phyloP scores from a whole-genome alignment of 1,284 basidiomycete genomes.

The Sparassis latifolia region DNA sequence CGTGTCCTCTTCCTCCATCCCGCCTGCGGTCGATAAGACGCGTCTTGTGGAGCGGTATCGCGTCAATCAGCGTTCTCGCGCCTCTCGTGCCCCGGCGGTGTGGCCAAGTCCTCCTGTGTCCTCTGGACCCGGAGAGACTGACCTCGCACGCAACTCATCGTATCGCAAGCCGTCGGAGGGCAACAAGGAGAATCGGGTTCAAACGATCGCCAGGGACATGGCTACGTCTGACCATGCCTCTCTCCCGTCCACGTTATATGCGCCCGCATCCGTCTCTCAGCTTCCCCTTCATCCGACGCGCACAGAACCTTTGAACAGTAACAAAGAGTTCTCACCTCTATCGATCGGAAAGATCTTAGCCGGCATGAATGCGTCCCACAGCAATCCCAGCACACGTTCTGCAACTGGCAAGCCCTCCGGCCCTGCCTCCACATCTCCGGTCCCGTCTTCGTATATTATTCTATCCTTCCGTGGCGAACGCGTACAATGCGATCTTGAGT shows the following conservation, averaged over 20 bases:
- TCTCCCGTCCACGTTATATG: neutral
- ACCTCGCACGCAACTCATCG: neutral
- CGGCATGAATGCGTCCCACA: no score
- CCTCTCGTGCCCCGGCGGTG: neutral
- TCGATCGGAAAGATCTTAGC: no score
- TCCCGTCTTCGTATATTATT: conserved; percentile 4
- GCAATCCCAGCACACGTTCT: no score
- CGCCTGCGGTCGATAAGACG: neutral
- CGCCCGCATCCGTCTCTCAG: no score
- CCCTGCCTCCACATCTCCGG: neutral
- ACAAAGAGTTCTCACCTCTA: no score
- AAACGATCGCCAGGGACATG: neutral
- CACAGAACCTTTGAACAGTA: no score
- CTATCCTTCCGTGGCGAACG: conserved; percentile 2
- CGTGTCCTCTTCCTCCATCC: neutral
- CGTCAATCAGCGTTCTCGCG: neutral
- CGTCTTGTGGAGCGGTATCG: neutral
- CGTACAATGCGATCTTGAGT: conserved; percentile 34
- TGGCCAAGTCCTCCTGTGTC: neutral
- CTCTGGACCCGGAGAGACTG: neutral
- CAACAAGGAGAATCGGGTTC: conserved; percentile 2
- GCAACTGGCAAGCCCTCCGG: no score
- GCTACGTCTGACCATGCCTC: neutral
- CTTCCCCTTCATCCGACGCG: no score
- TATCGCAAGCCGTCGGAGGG: neutral